Evolutionary conservation across 2,329 filamentous ascomycete genomes (phyloP), one percentile per base, ranked within the genome.

Genomic region (Cercospora janseana): DNA sequence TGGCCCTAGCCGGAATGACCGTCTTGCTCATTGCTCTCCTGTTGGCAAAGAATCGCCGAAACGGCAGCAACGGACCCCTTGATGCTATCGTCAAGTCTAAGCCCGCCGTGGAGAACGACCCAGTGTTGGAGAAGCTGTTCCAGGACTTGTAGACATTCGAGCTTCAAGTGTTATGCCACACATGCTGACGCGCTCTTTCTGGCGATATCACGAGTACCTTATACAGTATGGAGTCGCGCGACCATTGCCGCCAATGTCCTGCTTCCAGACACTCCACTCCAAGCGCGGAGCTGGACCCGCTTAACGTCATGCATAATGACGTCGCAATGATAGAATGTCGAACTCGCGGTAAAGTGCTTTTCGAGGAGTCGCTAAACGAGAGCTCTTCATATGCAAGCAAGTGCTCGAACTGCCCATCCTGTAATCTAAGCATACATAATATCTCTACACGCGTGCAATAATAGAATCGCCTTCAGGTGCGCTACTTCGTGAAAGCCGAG

Each of bases 41-140:
- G 15, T 38, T 62, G n/a, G 54, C 61, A 26, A 61, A 55, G 55
- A 54, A 66, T 51, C 49, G 57, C 18, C 49, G 55, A 15, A 38
- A 18, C 7, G 8, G 18, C 34, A 38, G 34, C 34, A 38, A 8
- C 24, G 24, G 24, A 10, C 34, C 34, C 6, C 12, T 38, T 21
- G 24, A 5, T 38, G 47, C 49, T 38, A 53, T 64, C 3, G 60
- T 51, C 24, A 60, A 58, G 34, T 21, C 34, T 4, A 38, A 21
- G 38, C 55, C 59, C n/a, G 62, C 44, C 42, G 54, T 50, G 32
- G 61, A 52, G 18, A 55, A 63, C 37, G 63, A 66, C 58, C 52
- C 60, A 4, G 59, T 61, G 38, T 41, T 67, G 49, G 51, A 53
- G 42, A 54, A 60, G 34, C 49, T 67, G 32, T 67, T 67, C 46